Base-by-base conservation (phyloP, 345 rosid genomes). In the Erucastrum elatum region DNA sequence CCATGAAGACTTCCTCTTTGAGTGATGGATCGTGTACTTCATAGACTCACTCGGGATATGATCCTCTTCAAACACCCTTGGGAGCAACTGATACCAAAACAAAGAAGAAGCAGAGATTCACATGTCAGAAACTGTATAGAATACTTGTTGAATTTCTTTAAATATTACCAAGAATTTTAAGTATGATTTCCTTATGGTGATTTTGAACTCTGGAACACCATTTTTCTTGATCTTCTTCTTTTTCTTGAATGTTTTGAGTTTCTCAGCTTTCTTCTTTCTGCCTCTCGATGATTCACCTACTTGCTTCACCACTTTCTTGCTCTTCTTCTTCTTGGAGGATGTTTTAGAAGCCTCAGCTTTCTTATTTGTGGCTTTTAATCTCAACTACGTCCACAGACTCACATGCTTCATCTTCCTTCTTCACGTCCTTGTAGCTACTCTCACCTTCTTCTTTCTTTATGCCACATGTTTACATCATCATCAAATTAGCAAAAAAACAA, bases 131-230 rank as follows among this genome's bases (percentile, higher is more conserved):
- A 27, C 30, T 27, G 30, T 27, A 12, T 27, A 27, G 30, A 27
- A 56, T 15, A 16, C 16, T 55, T 27, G 21, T 64, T 35, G 12
- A 33, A 8, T 27, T 27, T 27, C 30, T 27, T 37, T 0, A 0
- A 7, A 31, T 30, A 67, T 75, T 80, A 80, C 83, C 68, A 80
- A 15, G 31, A 64, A 70, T 44, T n/a, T 70, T 58, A 75, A 73
- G 73, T 75, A 70, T 55, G 83, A 55, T 1, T 15, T 70, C 55
- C 13, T 70, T n/a, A 75, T 70, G 46, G 67, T 70, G 49, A 80
- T 41, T 64, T 3, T 5, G 69, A 80, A 80, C 35, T 64, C 53
- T 33, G 71, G 71, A 63, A 65, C 30, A 64, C 1, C 31, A 15
- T 17, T 16, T 53, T 10, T 68, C 56, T 60, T 11, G 33, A 29